These are phyloP conservation scores for Xylaria palmicola DNA, from an alignment of 495 filamentous ascomycete species.

Conservation along the genomic window DNA sequence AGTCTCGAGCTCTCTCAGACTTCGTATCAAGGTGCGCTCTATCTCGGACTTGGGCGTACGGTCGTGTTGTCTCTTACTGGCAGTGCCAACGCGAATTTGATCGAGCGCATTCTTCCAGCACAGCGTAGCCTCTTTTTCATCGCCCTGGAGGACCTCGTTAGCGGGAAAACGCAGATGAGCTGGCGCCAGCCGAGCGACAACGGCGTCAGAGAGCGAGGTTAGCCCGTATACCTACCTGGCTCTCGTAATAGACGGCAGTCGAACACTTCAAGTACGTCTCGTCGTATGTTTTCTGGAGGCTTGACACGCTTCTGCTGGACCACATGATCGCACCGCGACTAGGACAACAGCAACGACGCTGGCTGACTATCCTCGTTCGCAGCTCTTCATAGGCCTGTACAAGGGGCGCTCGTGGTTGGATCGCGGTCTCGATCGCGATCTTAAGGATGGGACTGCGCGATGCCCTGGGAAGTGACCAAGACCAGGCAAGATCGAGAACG, in stretches of 20 bases:
- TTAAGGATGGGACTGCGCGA: background rate
- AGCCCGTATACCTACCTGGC: slow-evolving; percentile 59
- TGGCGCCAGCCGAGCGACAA: background rate
- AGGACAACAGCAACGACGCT: background rate
- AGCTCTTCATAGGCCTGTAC: background rate
- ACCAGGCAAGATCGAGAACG: background rate
- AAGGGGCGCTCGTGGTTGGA: background rate
- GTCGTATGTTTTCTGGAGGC: slow-evolving; percentile 96
- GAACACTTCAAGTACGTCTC: slow-evolving; percentile 92
- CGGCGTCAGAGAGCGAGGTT: background rate
- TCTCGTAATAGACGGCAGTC: slow-evolving; percentile 92
- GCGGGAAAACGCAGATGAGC: background rate
- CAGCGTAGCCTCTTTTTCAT: slow-evolving; percentile 86
- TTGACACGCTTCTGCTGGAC: slow-evolving; percentile 74
- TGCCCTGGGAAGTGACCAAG: background rate
- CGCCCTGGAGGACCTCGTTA: slow-evolving; percentile 57
- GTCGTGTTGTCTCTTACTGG: slow-evolving; percentile 62
- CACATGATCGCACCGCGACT: slow-evolving; percentile 56
- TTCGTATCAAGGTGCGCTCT: slow-evolving; percentile 78
- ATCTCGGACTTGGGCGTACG: slow-evolving; percentile 79
- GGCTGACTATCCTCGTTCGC: background rate
- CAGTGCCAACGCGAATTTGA: slow-evolving; percentile 85
- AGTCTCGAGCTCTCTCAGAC: slow-evolving; percentile 76
- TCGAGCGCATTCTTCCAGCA: slow-evolving; percentile 91
- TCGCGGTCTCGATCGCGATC: background rate